A percentile compares a stretch with the other conserved stretches of the same genome.
These are phyloP conservation scores for Ceratocystis colombiana DNA, from an alignment of 2,329 filamentous ascomycete genomes.

Conservation along the genomic window DNA sequence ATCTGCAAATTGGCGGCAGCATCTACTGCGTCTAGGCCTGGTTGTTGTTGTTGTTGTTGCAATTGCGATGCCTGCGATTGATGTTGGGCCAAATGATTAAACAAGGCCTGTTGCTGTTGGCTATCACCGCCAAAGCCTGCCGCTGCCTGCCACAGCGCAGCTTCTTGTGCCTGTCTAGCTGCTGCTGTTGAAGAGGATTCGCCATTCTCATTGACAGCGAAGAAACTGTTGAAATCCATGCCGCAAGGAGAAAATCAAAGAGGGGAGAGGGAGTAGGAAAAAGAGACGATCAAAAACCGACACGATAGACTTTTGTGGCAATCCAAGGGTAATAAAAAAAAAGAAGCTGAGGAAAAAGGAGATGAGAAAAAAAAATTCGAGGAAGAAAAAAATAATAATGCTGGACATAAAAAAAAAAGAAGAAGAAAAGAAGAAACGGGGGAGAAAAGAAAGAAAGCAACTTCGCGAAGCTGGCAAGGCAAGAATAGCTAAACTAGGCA, in stretches of 20 bases:
- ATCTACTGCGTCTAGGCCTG: neutral
- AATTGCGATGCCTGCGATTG: constrained; percentile 17
- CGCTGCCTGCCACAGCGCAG: constrained; percentile 23
- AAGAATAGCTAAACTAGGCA: constrained; percentile 6
- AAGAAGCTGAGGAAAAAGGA: neutral
- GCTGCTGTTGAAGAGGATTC: constrained; percentile 13
- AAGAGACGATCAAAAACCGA: constrained; percentile 23
- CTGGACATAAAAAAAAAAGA: neutral
- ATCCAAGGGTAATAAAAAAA: constrained; percentile 27
- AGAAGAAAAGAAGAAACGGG: neutral
- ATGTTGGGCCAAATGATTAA: constrained; percentile 19
- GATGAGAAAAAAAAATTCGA: neutral
- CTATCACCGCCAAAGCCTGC: neutral
- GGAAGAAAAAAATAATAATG: neutral
- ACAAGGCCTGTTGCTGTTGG: constrained; percentile 9
- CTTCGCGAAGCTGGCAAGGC: constrained; percentile 1
- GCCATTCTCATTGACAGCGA: constrained; percentile 18
- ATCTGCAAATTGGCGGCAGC: constrained; percentile 31
- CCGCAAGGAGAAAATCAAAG: neutral
- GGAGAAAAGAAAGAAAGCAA: neutral
- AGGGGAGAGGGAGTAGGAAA: neutral
- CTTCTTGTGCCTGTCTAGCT: constrained; percentile 23
- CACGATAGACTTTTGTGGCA: constrained; percentile 34
- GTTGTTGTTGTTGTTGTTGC: constrained; percentile 18
- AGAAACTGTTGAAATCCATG: constrained; percentile 25